Conservation (phyloP, 805 yeast species). For the Myxozyma neotropica region DNA sequence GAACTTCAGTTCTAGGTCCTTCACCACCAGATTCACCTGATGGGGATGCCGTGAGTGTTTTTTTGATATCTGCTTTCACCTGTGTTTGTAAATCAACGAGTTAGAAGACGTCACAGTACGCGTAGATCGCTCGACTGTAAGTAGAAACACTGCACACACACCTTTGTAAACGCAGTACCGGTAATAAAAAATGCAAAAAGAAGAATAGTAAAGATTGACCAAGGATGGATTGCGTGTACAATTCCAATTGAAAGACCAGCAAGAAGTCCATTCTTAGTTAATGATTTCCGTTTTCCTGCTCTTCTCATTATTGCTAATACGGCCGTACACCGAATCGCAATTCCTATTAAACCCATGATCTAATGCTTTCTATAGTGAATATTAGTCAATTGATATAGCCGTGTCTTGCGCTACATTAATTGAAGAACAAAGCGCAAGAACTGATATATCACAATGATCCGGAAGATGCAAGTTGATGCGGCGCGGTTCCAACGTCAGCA, state of each 20-base stretch:
- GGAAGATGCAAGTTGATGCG: too few relatives aligned
- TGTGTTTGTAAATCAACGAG: neutral
- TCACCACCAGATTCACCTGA: conserved; percentile 34
- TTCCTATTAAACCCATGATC: conserved; percentile 5
- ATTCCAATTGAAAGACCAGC: conserved; percentile 47
- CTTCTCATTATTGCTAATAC: conserved; percentile 33
- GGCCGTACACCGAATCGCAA: conserved; percentile 5
- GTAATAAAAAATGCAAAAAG: conserved; percentile 46
- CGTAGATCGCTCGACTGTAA: neutral
- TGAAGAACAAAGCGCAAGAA: too few relatives aligned
- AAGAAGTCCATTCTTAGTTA: conserved; percentile 45
- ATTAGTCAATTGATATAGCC: neutral
- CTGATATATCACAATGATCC: too few relatives aligned
- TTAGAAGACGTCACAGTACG: neutral
- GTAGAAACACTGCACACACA: neutral
- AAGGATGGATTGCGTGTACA: conserved; percentile 47
- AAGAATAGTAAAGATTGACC: conserved; percentile 43
- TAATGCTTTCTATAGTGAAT: too few relatives aligned
- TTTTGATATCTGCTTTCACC: conserved; percentile 45
- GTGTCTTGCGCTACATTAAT: neutral
- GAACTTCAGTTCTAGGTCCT: conserved; percentile 47
- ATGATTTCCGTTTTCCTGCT: conserved; percentile 44
- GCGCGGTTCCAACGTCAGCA: too few relatives aligned
- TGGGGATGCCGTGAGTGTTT: conserved; percentile 41
- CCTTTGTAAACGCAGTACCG: conserved; percentile 47